Base-by-base conservation (phyloP, 2,329 filamentous ascomycete species). In the Geosmithia flava region DNA sequence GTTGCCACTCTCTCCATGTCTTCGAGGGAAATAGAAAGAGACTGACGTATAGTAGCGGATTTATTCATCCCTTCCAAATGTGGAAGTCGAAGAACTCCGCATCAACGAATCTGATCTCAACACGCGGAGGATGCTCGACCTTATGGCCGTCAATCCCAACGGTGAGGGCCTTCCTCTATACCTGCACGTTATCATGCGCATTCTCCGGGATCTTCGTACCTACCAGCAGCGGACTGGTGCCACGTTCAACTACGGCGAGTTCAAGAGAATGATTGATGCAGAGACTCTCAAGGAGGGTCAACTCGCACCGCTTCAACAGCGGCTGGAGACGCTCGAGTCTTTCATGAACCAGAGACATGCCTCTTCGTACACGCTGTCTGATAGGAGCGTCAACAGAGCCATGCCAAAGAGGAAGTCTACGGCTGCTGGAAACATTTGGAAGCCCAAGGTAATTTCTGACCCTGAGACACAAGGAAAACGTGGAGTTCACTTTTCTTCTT, bases 181-280 rank as follows among this genome's bases (percentile, higher is more conserved):
- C 53, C 68, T 81, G 47, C 69, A 76, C 46, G 71, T 78, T 0
- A 63, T 80, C 2, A 63, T 69, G 27, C 68, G 74, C 0, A 74
- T 83, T 27, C 63, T 85, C 0, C 66, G 78, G 1, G 69, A 79
- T 0, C 68, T 83, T 59, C 71, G 75, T 0, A 59, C 71, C 1
- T 46, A 60, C 0, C 71, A 76, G 47, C 70, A 76, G 47, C 42
- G 54, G 0, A 57, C 33, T 0, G 55, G 57, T 0, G 53, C 44
- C 0, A 15, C 49, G 0, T 80, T 85, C 57, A 60, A 71, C 49
- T 83, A 83, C 48, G 30, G 44, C 0, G 52, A 58, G 0, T 81
- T 82, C 59, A 69, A 65, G 44, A 5, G 23, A 0, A 51, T 62
- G 2, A 17, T 63, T 7, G 48, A 50, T 6, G 20, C 48, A 0